Percentiles rank a stretch among this genome's conserved stretches.
These are phyloP conservation scores for Hypoxylon fragiforme DNA, from an alignment of 495 filamentous ascomycete genomes.

Conservation along the genomic window DNA sequence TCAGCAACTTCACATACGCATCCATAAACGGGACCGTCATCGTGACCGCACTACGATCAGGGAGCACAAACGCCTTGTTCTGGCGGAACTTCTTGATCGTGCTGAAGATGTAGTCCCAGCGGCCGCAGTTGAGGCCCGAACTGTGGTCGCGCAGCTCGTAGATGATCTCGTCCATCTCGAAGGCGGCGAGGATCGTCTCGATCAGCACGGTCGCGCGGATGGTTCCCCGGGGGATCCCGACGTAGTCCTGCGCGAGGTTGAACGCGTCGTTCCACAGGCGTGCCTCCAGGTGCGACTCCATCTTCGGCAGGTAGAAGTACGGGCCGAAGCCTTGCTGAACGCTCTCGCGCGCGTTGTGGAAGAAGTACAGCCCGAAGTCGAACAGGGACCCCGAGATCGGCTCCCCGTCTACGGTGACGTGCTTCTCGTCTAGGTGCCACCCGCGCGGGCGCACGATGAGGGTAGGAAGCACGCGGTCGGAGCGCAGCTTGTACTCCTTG, in stretches of 20 bases:
- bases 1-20: constrained; percentile 91
- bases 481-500: constrained; percentile 97
- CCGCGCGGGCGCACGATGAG: constrained; percentile 86
- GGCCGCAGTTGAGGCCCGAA: constrained; percentile 95
- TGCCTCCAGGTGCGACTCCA: constrained; percentile 97
- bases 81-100: constrained; percentile 99
- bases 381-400: constrained; percentile 92
- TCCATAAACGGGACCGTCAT: constrained; percentile 99
- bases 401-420: constrained; percentile 94
- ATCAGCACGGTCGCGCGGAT: constrained; percentile 96
- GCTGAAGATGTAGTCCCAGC: constrained; percentile 99
- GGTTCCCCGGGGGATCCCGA: constrained; percentile 86
- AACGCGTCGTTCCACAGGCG: constrained; percentile 99
- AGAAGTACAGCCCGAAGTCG: constrained; percentile 99
- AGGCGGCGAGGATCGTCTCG: constrained; percentile 97
- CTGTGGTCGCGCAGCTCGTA: constrained; percentile 98
- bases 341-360: constrained; percentile 93
- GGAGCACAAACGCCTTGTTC: constrained; percentile 88
- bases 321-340: constrained; percentile 83
- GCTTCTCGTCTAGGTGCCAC: constrained; percentile 98
- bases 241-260: constrained; percentile 92
- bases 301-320: constrained; percentile 99
- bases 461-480: constrained; percentile 76
- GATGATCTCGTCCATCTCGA: constrained; percentile 99
- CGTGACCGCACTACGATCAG: constrained; percentile 87